Evolutionary conservation across 306 rosid genomes (phyloP).

Genomic region (Adenanthera pavonina): DNA sequence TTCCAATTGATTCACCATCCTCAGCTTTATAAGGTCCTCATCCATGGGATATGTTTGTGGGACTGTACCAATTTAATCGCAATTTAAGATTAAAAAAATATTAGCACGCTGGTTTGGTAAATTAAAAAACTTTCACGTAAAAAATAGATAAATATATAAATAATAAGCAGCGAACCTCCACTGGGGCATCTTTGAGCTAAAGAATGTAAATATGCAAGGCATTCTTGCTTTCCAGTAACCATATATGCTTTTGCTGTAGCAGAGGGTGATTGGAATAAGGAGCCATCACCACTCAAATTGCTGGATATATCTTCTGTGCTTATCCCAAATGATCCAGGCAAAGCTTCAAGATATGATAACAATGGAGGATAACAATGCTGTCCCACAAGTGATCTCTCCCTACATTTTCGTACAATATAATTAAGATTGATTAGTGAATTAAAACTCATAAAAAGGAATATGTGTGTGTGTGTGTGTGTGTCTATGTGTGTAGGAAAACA

Average conservation of each 20-base stretch:
- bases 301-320: constrained; percentile 35
- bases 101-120: neutral
- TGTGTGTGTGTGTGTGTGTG: neutral
- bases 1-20: constrained; percentile 45
- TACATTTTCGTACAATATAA: neutral
- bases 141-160: neutral
- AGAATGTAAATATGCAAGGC: constrained; percentile 36
- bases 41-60: constrained; percentile 53
- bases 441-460: neutral
- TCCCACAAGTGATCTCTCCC: constrained; percentile 29
- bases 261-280: constrained; percentile 53
- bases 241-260: constrained; percentile 50
- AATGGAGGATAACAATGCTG: constrained; percentile 29
- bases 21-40: constrained; percentile 51
- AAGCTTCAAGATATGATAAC: constrained; percentile 45
- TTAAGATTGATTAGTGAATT: neutral
- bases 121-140: neutral
- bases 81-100: neutral
- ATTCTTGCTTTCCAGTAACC: constrained; percentile 32
- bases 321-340: constrained; percentile 35
- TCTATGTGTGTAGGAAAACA: neutral
- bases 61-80: constrained; percentile 37
- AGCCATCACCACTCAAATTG: constrained; percentile 44
- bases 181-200: constrained; percentile 45
- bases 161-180: constrained; percentile 36